Conservation (phyloP, 768 basidiomycete species). For the Collybia sordida region DNA sequence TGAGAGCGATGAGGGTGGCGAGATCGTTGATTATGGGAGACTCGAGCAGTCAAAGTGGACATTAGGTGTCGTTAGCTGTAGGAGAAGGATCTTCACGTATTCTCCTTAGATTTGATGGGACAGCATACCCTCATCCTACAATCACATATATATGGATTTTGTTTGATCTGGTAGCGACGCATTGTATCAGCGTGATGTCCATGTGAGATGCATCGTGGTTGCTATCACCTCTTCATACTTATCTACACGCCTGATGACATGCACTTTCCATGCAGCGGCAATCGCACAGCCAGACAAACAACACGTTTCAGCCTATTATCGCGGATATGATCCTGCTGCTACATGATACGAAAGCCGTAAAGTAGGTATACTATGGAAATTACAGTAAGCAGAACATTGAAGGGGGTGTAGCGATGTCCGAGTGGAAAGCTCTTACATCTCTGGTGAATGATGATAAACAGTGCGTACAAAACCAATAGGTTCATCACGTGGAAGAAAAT, state of each 20-base stretch:
- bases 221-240: conserved; percentile 5
- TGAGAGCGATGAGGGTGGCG: conserved; percentile 6
- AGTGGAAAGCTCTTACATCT: background rate
- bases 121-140: background rate
- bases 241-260: conserved; percentile 8
- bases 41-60: conserved; percentile 7
- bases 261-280: background rate
- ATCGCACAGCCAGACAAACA: conserved; percentile 3
- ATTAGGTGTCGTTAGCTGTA: conserved; percentile 1
- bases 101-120: conserved; percentile 6
- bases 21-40: conserved; percentile 4
- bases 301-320: conserved; percentile 17
- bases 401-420: conserved; percentile 7
- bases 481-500: conserved; percentile 37
- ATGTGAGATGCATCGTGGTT: conserved; percentile 20
- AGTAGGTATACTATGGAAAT: conserved; percentile 11
- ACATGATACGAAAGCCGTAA: conserved; percentile 12
- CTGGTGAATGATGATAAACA: background rate
- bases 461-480: background rate
- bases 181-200: conserved; percentile 35
- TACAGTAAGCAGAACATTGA: conserved; percentile 6
- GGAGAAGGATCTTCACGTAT: too few relatives aligned
- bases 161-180: conserved; percentile 17
- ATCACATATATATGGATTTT: conserved; percentile 11
- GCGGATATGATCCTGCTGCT: conserved; percentile 10